Evolutionary conservation across 208 protist genomes (phyloP).

Genomic region (Strigomonas oncopelti): DNA sequence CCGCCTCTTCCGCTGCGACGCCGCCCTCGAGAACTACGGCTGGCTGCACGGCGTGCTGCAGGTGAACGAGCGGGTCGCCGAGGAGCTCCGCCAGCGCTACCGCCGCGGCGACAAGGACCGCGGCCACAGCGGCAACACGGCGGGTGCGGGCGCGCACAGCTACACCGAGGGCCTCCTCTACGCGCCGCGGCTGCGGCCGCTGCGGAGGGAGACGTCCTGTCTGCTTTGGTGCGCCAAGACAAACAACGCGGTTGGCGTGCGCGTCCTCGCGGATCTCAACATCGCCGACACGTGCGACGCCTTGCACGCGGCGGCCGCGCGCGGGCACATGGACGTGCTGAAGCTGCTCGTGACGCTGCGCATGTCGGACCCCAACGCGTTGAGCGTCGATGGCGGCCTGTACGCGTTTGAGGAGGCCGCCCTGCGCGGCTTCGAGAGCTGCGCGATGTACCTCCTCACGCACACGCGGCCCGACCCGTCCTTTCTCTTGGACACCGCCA

Average conservation of each 20-base stretch:
- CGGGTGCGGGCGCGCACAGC: slow-evolving; percentile 7
- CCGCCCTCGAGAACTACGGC: slow-evolving; percentile 46
- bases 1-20: slow-evolving; percentile 43
- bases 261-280: slow-evolving; percentile 75
- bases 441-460: slow-evolving; percentile 50
- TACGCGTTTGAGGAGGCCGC: slow-evolving; percentile 73
- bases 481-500: not conserved
- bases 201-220: slow-evolving; percentile 22
- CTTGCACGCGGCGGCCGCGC: slow-evolving; percentile 55
- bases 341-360: slow-evolving; percentile 66
- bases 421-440: slow-evolving; percentile 32
- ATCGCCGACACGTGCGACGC: slow-evolving; percentile 62
- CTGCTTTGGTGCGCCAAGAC: slow-evolving; percentile 69
- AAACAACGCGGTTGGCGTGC: slow-evolving; percentile 64
- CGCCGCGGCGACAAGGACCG: not conserved
- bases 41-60: slow-evolving; percentile 59
- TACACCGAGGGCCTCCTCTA: slow-evolving; percentile 31
- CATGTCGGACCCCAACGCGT: slow-evolving; percentile 51
- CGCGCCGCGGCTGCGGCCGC: slow-evolving; percentile 15
- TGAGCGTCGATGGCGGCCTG: slow-evolving; percentile 24
- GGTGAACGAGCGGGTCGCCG: slow-evolving; percentile 38
- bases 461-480: slow-evolving; percentile 31
- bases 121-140: not conserved
- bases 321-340: slow-evolving; percentile 41
- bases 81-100: slow-evolving; percentile 30